These are phyloP conservation scores for Akanthomyces muscarius DNA, from an alignment of 2,329 filamentous ascomycete genomes.

Conservation along the genomic window DNA sequence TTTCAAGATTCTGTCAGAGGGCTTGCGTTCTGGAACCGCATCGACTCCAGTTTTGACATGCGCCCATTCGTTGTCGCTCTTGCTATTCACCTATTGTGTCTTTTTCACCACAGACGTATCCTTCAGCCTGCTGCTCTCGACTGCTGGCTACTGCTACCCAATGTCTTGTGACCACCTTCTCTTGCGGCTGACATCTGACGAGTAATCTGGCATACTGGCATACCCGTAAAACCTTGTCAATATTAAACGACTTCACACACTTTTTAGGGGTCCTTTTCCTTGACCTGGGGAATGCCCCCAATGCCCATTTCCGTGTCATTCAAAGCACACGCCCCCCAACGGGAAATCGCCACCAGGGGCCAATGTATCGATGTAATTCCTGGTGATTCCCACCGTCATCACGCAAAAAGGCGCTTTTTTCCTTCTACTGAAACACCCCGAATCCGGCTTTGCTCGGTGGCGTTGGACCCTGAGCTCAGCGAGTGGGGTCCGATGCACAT, in stretches of 20 bases:
- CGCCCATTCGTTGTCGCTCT: background rate
- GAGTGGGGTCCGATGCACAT: background rate
- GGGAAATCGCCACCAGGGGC: no score
- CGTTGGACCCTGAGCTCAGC: constrained; percentile 16
- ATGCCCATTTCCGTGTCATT: no score
- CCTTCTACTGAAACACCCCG: background rate
- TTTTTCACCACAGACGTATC: background rate
- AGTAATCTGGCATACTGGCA: background rate
- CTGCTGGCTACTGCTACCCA: background rate
- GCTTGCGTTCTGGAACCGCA: background rate
- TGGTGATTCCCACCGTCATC: background rate
- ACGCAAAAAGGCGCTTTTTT: background rate
- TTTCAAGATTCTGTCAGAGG: background rate
- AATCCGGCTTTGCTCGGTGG: constrained; percentile 7
- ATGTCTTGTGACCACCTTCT: background rate
- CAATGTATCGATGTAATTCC: background rate
- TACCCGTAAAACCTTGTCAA: background rate
- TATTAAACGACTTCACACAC: background rate
- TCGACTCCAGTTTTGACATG: background rate
- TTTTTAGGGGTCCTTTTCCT: background rate
- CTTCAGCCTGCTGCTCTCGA: background rate
- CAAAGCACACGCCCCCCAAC: no score
- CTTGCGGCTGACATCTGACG: background rate
- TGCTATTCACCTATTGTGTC: background rate
- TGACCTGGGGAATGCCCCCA: no score